Evolutionary conservation across 1,139 yeast genomes (phyloP).

Genomic region (Candida sojae): DNA sequence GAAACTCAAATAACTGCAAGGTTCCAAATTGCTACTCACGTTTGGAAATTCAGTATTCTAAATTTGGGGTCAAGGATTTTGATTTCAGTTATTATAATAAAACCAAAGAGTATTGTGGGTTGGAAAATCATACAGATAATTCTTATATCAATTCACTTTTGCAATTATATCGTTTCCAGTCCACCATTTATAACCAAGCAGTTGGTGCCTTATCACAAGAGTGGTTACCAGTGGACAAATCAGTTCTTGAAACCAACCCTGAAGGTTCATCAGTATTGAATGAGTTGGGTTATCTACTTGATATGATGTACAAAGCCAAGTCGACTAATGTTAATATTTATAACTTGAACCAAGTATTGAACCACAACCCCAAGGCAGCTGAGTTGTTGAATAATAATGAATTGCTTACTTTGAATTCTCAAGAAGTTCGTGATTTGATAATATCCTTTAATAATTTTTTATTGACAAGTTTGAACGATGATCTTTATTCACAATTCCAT

Average conservation of each 20-base stretch:
- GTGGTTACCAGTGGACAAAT: conserved; percentile 48
- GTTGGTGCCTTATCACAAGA: conserved; percentile 59
- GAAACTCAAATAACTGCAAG: conserved; percentile 19
- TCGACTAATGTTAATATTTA: conserved; percentile 73
- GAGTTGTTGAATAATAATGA: conserved; percentile 58
- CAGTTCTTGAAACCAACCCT: conserved; percentile 32
- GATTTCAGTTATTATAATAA: conserved; percentile 84
- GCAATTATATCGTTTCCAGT: conserved; percentile 80
- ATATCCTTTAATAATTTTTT: conserved; percentile 63
- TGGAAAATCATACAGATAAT: conserved; percentile 84
- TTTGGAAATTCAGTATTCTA: conserved; percentile 79
- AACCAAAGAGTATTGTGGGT: conserved; percentile 71
- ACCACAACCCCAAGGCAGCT: conserved; percentile 47
- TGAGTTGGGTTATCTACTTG: conserved; percentile 86
- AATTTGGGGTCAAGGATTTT: conserved; percentile 92
- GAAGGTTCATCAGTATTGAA: conserved; percentile 61
- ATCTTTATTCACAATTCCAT: conserved; percentile 38
- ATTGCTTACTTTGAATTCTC: conserved; percentile 35
- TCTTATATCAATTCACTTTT: conserved; percentile 78
- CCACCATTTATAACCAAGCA: conserved; percentile 68
- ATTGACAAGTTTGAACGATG: conserved; percentile 49
- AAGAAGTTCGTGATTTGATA: conserved; percentile 40
- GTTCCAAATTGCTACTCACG: conserved; percentile 75
- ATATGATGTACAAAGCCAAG: conserved; percentile 83
- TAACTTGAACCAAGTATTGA: conserved; percentile 59